These are phyloP conservation scores for Strobilomyces dryophilus DNA, from an alignment of 768 basidiomycete species.

Conservation along the genomic window DNA sequence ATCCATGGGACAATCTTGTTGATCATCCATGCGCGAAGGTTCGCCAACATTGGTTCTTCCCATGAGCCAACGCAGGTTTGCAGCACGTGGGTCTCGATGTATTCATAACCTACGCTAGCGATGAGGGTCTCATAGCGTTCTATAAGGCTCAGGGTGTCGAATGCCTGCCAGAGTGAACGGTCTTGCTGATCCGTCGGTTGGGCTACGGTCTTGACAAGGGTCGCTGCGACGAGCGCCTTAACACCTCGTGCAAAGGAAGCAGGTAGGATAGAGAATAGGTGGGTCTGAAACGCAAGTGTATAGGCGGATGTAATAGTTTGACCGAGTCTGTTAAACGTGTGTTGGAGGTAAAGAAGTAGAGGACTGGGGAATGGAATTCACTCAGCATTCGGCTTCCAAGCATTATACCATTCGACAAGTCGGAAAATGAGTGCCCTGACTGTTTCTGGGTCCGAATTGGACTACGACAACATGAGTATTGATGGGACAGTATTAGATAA, in stretches of 20 bases:
- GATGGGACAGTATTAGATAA: not conserved
- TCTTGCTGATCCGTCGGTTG: conserved; percentile 30
- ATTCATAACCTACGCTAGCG: conserved; percentile 79
- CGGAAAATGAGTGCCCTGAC: conserved; percentile 55
- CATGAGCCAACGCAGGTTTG: conserved; percentile 66
- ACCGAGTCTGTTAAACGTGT: conserved; percentile 47
- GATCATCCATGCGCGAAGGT: conserved; percentile 72
- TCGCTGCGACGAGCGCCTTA: conserved; percentile 59
- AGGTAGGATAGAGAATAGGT: conserved; percentile 69
- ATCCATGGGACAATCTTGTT: conserved; percentile 83
- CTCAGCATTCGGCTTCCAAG: conserved; percentile 71
- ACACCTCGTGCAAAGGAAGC: conserved; percentile 63
- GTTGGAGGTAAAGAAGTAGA: not conserved
- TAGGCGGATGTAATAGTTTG: conserved; percentile 56
- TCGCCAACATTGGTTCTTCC: conserved; percentile 59
- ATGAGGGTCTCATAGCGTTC: conserved; percentile 84
- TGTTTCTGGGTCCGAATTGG: conserved; percentile 41
- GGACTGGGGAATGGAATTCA: conserved; percentile 29
- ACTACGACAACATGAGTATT: conserved; percentile 30
- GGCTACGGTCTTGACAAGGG: conserved; percentile 36
- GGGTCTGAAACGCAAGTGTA: conserved; percentile 67
- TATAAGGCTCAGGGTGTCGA: conserved; percentile 69
- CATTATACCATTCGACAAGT: conserved; percentile 66
- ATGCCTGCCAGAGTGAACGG: conserved; percentile 48
- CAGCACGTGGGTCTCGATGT: conserved; percentile 72